Evolutionary conservation across 768 basidiomycete genomes (phyloP).

Genomic region (Trametes meyenii): DNA sequence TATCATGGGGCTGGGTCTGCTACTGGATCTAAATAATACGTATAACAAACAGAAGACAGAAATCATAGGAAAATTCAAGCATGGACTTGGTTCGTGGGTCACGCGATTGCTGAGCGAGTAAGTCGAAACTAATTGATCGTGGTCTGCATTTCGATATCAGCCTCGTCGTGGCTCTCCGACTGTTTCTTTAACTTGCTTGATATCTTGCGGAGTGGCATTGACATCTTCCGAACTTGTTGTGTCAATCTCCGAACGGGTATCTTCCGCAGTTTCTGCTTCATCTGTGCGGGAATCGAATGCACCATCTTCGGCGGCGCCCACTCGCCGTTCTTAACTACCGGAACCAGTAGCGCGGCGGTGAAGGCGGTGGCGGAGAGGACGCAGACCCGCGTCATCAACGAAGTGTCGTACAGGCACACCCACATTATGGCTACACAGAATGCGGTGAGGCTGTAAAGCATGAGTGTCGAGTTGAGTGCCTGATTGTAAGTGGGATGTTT

Average conservation of each 20-base stretch:
- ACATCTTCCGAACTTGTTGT: too few relatives aligned
- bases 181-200: too few relatives aligned
- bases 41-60: too few relatives aligned
- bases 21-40: too few relatives aligned
- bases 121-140: too few relatives aligned
- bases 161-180: too few relatives aligned
- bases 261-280: slow-evolving; percentile 1
- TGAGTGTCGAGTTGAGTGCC: background rate
- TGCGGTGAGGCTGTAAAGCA: slow-evolving; percentile 8
- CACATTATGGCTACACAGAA: slow-evolving; percentile 20
- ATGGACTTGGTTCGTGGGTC: too few relatives aligned
- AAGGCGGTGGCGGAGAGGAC: background rate
- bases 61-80: too few relatives aligned
- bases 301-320: background rate
- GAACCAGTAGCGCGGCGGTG: background rate
- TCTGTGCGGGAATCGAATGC: background rate
- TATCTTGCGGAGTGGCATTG: too few relatives aligned
- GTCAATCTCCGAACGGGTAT: background rate
- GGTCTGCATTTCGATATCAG: too few relatives aligned
- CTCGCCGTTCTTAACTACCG: slow-evolving; percentile 3
- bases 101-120: too few relatives aligned
- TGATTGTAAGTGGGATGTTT: background rate
- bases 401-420: slow-evolving; percentile 19
- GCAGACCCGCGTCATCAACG: background rate
- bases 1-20: too few relatives aligned